Conservation (phyloP, 352 stramenopile genomes). For the Phytophthora ohioensis region DNA sequence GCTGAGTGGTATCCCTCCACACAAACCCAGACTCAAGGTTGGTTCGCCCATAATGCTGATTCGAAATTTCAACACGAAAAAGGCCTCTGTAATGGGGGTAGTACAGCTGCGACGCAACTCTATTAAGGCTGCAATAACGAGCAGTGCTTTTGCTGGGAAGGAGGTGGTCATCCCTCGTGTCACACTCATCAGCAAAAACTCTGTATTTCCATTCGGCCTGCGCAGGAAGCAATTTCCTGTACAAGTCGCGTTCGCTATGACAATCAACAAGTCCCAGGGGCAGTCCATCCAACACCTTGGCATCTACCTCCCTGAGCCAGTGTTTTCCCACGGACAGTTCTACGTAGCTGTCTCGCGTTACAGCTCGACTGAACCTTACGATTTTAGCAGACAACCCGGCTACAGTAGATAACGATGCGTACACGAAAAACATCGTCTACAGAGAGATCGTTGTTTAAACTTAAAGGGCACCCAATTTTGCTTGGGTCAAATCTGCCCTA, state of each 20-base stretch:
- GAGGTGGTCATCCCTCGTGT: not conserved
- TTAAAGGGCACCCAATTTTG: too few relatives aligned
- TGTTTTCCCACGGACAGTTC: conserved; percentile 8
- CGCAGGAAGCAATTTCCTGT: not conserved
- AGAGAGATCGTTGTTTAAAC: too few relatives aligned
- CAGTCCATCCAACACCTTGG: conserved; percentile 8
- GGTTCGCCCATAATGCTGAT: not conserved
- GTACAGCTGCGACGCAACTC: not conserved
- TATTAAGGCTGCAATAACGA: conserved; percentile 4
- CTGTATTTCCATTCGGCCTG: conserved; percentile 3
- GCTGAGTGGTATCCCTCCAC: conserved; percentile 13
- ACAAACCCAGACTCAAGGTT: conserved; percentile 8
- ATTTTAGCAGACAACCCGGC: too few relatives aligned
- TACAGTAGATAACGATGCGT: too few relatives aligned
- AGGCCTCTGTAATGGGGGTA: conserved; percentile 8
- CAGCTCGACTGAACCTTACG: not conserved
- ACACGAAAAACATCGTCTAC: too few relatives aligned
- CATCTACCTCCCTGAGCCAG: not conserved
- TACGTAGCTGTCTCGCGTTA: conserved; percentile 6
- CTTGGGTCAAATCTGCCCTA: too few relatives aligned
- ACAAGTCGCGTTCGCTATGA: conserved; percentile 6
- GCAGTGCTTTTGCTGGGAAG: not conserved
- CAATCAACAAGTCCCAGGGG: conserved; percentile 10
- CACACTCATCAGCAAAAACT: conserved; percentile 7
- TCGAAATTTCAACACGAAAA: conserved; percentile 8